phyloP scores from a whole-genome alignment of 129 eudicot species.

The Flaveria ramosissima region DNA sequence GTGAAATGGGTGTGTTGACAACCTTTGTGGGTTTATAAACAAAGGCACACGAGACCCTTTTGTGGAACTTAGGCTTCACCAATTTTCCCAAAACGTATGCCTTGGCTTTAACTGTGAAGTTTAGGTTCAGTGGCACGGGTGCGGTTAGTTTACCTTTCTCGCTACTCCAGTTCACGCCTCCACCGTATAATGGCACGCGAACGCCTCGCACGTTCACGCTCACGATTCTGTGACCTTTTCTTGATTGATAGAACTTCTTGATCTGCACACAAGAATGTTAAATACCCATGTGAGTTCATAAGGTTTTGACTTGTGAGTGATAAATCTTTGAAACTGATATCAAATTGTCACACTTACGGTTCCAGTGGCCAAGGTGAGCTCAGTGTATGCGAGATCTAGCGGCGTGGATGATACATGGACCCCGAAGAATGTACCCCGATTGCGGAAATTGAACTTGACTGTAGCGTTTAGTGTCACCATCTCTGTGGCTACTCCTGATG shows the following conservation, averaged over 20 bases:
- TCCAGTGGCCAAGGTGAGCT: conserved; percentile 71
- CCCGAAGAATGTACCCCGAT: conserved; percentile 79
- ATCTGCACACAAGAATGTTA: conserved; percentile 37
- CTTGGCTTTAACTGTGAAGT: conserved; percentile 63
- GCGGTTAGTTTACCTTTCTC: conserved; percentile 49
- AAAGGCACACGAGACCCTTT: conserved; percentile 52
- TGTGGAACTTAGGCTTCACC: conserved; percentile 77
- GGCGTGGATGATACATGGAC: conserved; percentile 83
- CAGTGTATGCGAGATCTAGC: conserved; percentile 58
- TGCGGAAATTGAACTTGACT: conserved; percentile 56
- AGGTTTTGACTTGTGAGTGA: too few species aligned
- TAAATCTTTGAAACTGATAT: too few species aligned
- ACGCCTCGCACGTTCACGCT: conserved; percentile 54
- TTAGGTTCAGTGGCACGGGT: conserved; percentile 61
- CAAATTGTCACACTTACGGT: conserved; percentile 41
- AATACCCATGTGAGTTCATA: neutral
- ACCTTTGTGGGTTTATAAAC: conserved; percentile 61
- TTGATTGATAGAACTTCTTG: conserved; percentile 63
- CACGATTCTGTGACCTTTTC: conserved; percentile 68
- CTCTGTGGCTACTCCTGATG: conserved; percentile 78
- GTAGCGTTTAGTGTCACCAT: conserved; percentile 80
- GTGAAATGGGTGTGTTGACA: conserved; percentile 44
- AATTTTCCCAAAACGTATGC: conserved; percentile 74
- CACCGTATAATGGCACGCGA: conserved; percentile 71
- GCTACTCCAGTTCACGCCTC: conserved; percentile 55